Evolutionary conservation across 208 protist species (phyloP).

Genomic region (Herpetomonas samuelpessoai): DNA sequence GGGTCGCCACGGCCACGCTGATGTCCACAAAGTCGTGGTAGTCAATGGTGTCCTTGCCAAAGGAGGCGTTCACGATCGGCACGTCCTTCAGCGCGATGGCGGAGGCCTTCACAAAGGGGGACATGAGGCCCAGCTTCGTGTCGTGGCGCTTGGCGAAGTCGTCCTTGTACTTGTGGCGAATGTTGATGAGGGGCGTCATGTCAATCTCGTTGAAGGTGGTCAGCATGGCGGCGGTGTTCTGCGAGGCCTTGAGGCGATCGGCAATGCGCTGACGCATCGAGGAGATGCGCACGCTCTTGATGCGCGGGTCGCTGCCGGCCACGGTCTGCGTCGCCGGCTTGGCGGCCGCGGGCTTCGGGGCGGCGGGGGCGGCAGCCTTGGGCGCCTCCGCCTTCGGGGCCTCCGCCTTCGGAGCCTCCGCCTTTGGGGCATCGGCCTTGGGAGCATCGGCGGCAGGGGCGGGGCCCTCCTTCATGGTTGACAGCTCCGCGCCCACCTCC

Average conservation of each 20-base stretch:
- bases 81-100: conserved; percentile 95
- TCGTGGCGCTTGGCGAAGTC: conserved; percentile 97
- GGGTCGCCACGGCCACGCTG: conserved; percentile 97
- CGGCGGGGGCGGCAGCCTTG: conserved; percentile 8
- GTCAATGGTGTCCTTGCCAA: conserved; percentile 95
- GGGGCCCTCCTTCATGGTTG: conserved; percentile 84
- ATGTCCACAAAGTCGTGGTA: conserved; percentile 99
- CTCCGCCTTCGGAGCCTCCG: conserved; percentile 30
- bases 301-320: conserved; percentile 63
- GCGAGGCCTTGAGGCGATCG: conserved; percentile 97
- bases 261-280: conserved; percentile 96
- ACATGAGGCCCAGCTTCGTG: conserved; percentile 99
- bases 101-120: conserved; percentile 97
- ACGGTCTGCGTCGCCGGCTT: conserved; percentile 15
- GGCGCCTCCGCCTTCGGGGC: conserved; percentile 7
- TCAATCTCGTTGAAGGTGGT: conserved; percentile 99
- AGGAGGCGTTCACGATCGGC: conserved; percentile 96
- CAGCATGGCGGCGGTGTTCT: conserved; percentile 98
- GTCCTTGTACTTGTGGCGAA: conserved; percentile 98
- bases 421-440: conserved; percentile 12
- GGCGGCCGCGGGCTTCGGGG: conserved; percentile 25
- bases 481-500: conserved; percentile 87
- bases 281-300: conserved; percentile 90
- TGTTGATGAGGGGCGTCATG: conserved; percentile 93
- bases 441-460: conserved; percentile 16